A percentile compares a stretch with the other conserved stretches of the same genome.
Evolutionary conservation across 768 basidiomycete species (phyloP).

Genomic region (Russula ochroleuca): DNA sequence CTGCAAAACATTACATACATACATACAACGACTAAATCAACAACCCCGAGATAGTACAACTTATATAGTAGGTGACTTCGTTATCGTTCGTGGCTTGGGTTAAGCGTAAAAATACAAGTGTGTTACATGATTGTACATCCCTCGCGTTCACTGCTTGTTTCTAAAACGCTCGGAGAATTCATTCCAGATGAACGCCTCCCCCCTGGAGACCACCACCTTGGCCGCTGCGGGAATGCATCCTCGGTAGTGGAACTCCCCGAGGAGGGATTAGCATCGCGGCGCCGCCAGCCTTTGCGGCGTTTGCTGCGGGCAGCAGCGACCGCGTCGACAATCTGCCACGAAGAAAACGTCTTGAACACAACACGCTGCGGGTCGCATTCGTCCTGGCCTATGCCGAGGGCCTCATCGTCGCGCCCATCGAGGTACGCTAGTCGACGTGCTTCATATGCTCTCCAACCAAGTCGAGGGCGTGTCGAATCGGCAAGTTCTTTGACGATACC

Average conservation of each 20-base stretch:
- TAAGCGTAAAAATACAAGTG: constrained; percentile 19
- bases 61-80: not conserved
- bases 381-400: constrained; percentile 66
- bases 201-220: constrained; percentile 53
- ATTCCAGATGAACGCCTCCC: constrained; percentile 48
- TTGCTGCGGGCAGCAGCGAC: constrained; percentile 65
- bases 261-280: constrained; percentile 42
- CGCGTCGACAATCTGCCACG: constrained; percentile 82
- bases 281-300: constrained; percentile 47
- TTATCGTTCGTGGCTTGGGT: not conserved
- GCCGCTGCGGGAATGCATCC: constrained; percentile 29
- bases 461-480: constrained; percentile 56
- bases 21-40: constrained; percentile 32
- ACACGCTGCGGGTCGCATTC: constrained; percentile 73
- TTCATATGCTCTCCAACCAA: constrained; percentile 71
- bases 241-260: constrained; percentile 34
- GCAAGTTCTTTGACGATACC: constrained; percentile 57
- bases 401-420: constrained; percentile 65
- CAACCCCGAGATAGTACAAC: constrained; percentile 29
- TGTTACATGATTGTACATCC: constrained; percentile 67
- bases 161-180: constrained; percentile 46
- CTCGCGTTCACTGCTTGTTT: constrained; percentile 43
- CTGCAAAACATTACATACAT: constrained; percentile 11
- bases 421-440: constrained; percentile 66
- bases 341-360: constrained; percentile 79